Evolutionary conservation across 768 basidiomycete genomes (phyloP).

Genomic region (Lyophyllum semitale): DNA sequence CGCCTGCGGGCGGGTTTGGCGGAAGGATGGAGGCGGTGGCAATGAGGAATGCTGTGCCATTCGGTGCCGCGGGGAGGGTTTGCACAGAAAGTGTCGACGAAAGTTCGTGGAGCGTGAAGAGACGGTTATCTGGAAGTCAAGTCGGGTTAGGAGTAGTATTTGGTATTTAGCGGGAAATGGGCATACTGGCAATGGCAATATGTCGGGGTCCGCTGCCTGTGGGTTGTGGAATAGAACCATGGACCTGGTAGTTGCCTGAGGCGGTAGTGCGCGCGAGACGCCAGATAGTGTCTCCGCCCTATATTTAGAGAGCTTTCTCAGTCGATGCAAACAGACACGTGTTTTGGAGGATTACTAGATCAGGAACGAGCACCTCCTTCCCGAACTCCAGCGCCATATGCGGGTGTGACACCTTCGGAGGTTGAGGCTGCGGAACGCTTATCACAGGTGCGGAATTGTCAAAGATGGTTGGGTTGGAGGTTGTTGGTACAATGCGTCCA

Average conservation of each 20-base stretch:
- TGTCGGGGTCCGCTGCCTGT: slow-evolving; percentile 63
- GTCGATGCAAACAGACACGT: background rate
- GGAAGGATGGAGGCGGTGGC: slow-evolving; percentile 54
- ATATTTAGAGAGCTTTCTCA: background rate
- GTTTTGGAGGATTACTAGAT: slow-evolving; percentile 42
- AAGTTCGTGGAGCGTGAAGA: slow-evolving; percentile 59
- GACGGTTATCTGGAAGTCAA: slow-evolving; percentile 38
- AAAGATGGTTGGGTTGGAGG: slow-evolving; percentile 34
- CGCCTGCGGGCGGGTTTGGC: slow-evolving; percentile 33
- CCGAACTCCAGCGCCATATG: slow-evolving; percentile 61
- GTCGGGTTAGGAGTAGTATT: background rate
- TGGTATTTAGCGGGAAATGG: background rate
- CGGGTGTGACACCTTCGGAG: slow-evolving; percentile 52
- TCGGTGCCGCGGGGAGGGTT: slow-evolving; percentile 50
- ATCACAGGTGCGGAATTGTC: slow-evolving; percentile 40
- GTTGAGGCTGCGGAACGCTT: slow-evolving; percentile 48
- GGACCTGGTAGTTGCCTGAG: slow-evolving; percentile 49
- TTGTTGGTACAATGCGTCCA: slow-evolving; percentile 52
- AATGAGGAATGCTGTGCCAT: slow-evolving; percentile 51
- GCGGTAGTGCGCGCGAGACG: slow-evolving; percentile 45
- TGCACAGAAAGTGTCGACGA: slow-evolving; percentile 61
- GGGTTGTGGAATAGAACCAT: slow-evolving; percentile 46
- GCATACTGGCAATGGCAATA: slow-evolving; percentile 41
- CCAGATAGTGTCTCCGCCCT: slow-evolving; percentile 71
- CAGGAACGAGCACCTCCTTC: slow-evolving; percentile 58